These are phyloP conservation scores for Puccinia horiana DNA, from an alignment of 1,284 basidiomycete genomes.

Conservation along the genomic window DNA sequence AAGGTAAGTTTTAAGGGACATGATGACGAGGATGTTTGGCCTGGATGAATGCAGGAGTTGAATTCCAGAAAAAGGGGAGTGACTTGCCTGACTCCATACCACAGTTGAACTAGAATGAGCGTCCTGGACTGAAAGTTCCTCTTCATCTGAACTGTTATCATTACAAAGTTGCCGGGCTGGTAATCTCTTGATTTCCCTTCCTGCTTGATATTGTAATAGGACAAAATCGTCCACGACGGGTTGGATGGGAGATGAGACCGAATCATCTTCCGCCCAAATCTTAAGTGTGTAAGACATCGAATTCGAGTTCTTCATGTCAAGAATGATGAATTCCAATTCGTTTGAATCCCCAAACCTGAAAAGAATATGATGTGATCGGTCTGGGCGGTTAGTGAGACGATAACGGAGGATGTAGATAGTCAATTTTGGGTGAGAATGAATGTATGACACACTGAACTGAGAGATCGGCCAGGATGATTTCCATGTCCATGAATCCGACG, in stretches of 20 bases:
- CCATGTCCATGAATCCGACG: conserved; percentile 21
- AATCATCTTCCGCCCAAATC: conserved; percentile 25
- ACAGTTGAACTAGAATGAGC: neutral
- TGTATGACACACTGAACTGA: neutral
- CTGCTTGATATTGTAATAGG: conserved; percentile 10
- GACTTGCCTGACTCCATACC: conserved; percentile 6
- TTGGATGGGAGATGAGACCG: neutral
- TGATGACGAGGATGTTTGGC: neutral
- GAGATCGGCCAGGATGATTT: conserved; percentile 13
- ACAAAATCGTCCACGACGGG: neutral
- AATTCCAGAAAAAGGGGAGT: too few species aligned
- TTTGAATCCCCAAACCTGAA: neutral
- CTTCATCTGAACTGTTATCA: conserved; percentile 7
- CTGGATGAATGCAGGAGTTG: neutral
- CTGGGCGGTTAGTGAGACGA: neutral
- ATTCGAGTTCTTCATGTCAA: conserved; percentile 13
- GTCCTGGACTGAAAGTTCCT: neutral
- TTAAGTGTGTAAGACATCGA: neutral
- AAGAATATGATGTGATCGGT: neutral
- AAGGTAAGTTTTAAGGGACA: neutral
- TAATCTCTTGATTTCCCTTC: conserved; percentile 3
- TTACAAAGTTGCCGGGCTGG: neutral
- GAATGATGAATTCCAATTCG: neutral
- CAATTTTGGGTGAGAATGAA: too few species aligned
- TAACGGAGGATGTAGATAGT: neutral